Evolutionary conservation across 805 yeast species (phyloP), one percentile per base, ranked within the genome.

Genomic region (Cyberlindnera nakhonratchasimensis): DNA sequence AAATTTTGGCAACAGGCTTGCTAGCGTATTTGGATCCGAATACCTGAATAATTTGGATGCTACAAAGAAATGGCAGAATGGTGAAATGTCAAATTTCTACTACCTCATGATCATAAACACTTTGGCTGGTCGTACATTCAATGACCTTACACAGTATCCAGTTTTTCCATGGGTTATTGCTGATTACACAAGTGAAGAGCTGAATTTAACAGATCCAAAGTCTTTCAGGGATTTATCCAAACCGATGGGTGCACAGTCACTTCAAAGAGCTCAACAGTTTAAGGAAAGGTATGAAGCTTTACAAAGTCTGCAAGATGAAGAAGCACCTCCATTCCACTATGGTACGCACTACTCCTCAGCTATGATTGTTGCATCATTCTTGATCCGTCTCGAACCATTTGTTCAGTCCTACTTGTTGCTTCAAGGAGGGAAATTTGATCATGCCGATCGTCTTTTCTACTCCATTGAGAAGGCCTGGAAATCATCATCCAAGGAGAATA

Each of bases 341-440:
- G 96, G 96, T 2, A 89, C 96, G 0, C 96, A 88, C 60, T 88
- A 88, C 58, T 87, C 96, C 0, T 86, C 95, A 0, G 95, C 96
- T 0, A 89, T 88, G 96, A 87, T 88, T 56, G 96, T 87, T 2
- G 74, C 95, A 0, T 83, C 93, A 0, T 88, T 75, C 52, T 61
- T 88, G 49, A 86, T 88, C 29, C 69, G 96, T 37, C 53, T 88
- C 20, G 75, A 81, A 48, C 96, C 96, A 0, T 86, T 79, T 62
- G 91, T 84, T 2, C 86, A 84, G 40, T 82, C 95, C 0, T 87
- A 84, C 54, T 62, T 86, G 31, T 57, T 86, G 16, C 64, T 89
- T 7, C 96, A 88, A 66, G 96, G 93, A 11, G 96, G 96, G 0
- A 81, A 77, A 42, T 86, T 88, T 66, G 96, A 88, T 48, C 95